Evolutionary conservation across 2,329 filamentous ascomycete species (phyloP), one percentile per base, ranked within the genome.

Genomic region (Aspergillus brunneoviolaceus): DNA sequence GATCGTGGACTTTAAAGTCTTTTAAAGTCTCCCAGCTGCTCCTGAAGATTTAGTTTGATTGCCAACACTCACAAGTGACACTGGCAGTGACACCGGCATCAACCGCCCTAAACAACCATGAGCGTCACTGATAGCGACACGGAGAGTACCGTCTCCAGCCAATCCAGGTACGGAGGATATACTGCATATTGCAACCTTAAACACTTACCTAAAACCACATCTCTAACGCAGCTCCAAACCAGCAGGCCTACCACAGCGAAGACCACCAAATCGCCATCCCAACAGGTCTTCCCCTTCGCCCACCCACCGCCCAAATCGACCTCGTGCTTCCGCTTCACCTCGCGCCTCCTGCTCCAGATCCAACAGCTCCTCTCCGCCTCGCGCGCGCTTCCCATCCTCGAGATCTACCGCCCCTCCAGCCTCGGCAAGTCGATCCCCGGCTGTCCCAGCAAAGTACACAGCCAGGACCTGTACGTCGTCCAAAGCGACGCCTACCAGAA

Each of bases 261-360:
- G 53, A n/a, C 39, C 54, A 2, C 58, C 51, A 59, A 56, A 19
- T 55, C 59, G 27, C 57, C 57, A 25, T 42, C 50, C 21, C 57
- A 58, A 25, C 45, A 70, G 64, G 69, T 67, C 31, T 74, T 74
- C 58, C 65, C 68, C 47, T 66, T 74, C 35, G 72, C 72, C 10
- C 68, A 66, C 31, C 72, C 71, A 12, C 68, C 72, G 5, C 68
- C 71, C 12, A 74, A 72, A 66, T 68, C 67, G 23, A 61, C 55
- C 14, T 48, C 55, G 19, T 57, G 63, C 6, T 62, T 74, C 11
- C 68, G 71, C 5, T 64, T 74, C 47, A 61, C 65, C 27, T 61
- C 72, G 10, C 69, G 69, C 23, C 63, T 73, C 23, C 62, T 72
- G 4, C 68, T 74, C 2, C 72, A 74, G 66, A 69, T 74, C 55